phyloP scores from a whole-genome alignment of 2,329 filamentous ascomycete genomes.

The Metarhizium brunneum region DNA sequence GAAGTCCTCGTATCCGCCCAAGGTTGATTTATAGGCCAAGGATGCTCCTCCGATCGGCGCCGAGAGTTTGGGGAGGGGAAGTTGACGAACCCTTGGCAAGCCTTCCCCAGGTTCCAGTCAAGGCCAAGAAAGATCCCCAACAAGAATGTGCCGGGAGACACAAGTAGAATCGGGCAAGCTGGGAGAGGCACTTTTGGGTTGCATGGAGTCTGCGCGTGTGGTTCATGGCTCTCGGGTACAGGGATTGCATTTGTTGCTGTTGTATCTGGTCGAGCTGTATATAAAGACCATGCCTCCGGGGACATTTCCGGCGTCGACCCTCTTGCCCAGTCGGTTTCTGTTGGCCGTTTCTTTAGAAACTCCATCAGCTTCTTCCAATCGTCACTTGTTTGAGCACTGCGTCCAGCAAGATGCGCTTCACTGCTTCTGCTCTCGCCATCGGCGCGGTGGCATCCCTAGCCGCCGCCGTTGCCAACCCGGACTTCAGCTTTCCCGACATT shows the following conservation, averaged over 20 bases:
- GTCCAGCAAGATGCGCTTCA: slow-evolving; percentile 19
- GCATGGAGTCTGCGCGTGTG: not conserved
- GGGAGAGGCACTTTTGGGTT: not conserved
- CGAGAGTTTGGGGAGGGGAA: too few species aligned
- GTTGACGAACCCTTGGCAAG: too few species aligned
- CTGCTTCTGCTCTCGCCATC: slow-evolving; percentile 16
- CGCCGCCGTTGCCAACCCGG: slow-evolving; percentile 11
- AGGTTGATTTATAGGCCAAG: not conserved
- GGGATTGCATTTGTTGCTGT: not conserved
- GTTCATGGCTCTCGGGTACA: not conserved
- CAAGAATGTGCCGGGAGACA: too few species aligned
- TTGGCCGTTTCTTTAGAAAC: too few species aligned
- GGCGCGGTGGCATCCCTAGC: slow-evolving; percentile 19
- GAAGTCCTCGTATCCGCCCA: not conserved
- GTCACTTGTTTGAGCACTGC: slow-evolving; percentile 6
- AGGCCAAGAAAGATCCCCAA: too few species aligned
- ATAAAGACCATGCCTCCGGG: not conserved
- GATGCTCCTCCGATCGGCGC: too few species aligned
- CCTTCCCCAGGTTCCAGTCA: too few species aligned
- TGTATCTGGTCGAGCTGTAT: not conserved
- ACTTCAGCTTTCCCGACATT: slow-evolving; percentile 17
- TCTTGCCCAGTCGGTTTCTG: not conserved
- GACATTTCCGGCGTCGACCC: too few species aligned
- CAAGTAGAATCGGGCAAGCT: too few species aligned
- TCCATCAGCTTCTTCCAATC: not conserved